Evolutionary conservation across 441 rosid species (phyloP).

Genomic region (Rhodomyrtus psidioides): DNA sequence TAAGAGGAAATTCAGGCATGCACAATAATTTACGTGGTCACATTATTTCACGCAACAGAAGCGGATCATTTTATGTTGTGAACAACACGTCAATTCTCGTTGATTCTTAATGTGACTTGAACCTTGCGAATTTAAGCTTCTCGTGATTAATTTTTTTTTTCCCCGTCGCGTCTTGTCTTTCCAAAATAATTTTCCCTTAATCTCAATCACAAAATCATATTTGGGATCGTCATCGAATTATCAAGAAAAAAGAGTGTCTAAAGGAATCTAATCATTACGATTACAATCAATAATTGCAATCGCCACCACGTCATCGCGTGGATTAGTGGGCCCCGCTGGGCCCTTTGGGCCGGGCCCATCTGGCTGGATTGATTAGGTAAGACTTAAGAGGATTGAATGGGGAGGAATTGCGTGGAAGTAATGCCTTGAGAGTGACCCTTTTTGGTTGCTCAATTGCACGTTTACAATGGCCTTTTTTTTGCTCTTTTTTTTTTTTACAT

Average conservation of each 20-base stretch:
- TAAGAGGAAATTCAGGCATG: too few species aligned
- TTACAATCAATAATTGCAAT: not conserved
- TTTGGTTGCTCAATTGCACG: not conserved
- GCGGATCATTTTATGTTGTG: too few species aligned
- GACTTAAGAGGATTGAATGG: not conserved
- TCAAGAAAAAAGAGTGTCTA: not conserved
- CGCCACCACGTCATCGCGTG: not conserved
- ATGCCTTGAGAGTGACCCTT: not conserved
- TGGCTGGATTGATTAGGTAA: not conserved
- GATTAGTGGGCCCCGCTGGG: not conserved
- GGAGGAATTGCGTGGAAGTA: not conserved
- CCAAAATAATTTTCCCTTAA: not conserved
- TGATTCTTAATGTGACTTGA: too few species aligned
- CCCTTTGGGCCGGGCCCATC: not conserved
- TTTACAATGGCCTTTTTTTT: fast-evolving
- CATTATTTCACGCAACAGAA: not conserved
- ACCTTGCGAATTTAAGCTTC: not conserved
- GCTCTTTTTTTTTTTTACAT: not conserved
- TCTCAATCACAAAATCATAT: not conserved
- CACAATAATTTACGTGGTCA: not conserved
- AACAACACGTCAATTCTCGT: not conserved
- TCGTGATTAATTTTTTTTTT: not conserved
- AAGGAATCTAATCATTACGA: not conserved
- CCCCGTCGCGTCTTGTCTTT: too few species aligned
- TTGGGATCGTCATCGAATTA: not conserved